phyloP scores from a whole-genome alignment of 805 yeast genomes.

The Lipomyces starkeyi region DNA sequence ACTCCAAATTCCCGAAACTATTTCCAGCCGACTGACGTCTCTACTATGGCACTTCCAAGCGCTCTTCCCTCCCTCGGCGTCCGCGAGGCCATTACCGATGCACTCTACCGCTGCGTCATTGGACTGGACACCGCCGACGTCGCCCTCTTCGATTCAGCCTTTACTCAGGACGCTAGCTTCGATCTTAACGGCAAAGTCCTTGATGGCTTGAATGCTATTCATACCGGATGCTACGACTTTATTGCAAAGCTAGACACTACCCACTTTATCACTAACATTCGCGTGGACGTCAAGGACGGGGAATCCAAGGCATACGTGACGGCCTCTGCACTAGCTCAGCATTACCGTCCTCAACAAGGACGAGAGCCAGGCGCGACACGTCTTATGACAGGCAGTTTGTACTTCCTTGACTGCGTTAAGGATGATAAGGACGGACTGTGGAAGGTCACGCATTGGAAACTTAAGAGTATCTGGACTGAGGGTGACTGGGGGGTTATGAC shows the following conservation, averaged over 20 bases:
- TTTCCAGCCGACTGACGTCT: constrained; percentile 1
- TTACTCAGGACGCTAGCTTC: constrained; percentile 11
- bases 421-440: constrained; percentile 16
- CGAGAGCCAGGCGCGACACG: not conserved
- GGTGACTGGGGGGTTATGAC: not conserved
- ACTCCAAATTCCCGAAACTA: no score
- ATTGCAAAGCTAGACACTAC: not conserved
- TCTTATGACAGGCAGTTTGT: constrained; percentile 12
- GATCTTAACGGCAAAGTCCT: constrained; percentile 13
- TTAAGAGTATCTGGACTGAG: constrained; percentile 7
- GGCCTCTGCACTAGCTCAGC: constrained; percentile 16
- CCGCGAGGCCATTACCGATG: constrained; percentile 12
- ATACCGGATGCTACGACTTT: not conserved
- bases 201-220: constrained; percentile 11
- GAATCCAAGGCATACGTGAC: constrained; percentile 9
- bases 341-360: constrained; percentile 13
- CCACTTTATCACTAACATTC: not conserved
- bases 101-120: constrained; percentile 3
- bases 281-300: constrained; percentile 9
- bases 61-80: not conserved
- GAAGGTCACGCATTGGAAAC: constrained; percentile 14
- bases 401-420: constrained; percentile 11
- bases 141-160: constrained; percentile 15
- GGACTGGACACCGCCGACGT: constrained; percentile 4
- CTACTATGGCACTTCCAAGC: constrained; percentile 10